A percentile compares a stretch with the other conserved stretches of the same genome.
These are phyloP conservation scores for Phlyctochytrium bullatum DNA, from an alignment of 192 early-diverging fungal genomes.

Conservation along the genomic window DNA sequence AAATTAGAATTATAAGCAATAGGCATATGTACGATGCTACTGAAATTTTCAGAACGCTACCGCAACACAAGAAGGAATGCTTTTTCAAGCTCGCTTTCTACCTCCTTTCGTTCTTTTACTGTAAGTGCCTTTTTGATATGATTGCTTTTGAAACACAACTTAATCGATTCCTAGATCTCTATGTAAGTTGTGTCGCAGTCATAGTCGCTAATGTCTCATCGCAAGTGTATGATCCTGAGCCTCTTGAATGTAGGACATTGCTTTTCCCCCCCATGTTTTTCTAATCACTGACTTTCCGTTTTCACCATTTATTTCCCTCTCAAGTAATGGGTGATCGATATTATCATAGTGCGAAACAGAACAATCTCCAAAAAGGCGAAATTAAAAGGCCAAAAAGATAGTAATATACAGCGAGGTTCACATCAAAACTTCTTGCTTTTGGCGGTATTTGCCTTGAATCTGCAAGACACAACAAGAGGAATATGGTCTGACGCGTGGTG, in stretches of 20 bases:
- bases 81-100: conserved; percentile 98
- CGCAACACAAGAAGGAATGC: conserved; percentile 91
- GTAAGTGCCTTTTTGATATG: conserved; percentile 1
- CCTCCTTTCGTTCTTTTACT: conserved; percentile 91
- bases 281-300: neutral
- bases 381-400: too few relatives aligned
- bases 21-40: conserved; percentile 97
- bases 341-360: too few relatives aligned
- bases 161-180: neutral
- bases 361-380: too few relatives aligned
- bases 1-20: conserved; percentile 68
- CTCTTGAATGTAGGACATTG: neutral
- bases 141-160: neutral
- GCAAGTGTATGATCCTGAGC: neutral
- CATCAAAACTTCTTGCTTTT: neutral
- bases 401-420: neutral
- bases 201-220: neutral
- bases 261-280: neutral
- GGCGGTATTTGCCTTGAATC: neutral
- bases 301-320: neutral
- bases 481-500: conserved; percentile 66
- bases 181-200: neutral
- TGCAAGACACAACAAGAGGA: conserved; percentile 38
- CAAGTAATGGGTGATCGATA: too few relatives aligned
- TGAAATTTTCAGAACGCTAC: conserved; percentile 94